Evolutionary conservation across 352 stramenopile species (phyloP), one percentile per base, ranked within the genome.

Genomic region (Globisporangium irregulare): DNA sequence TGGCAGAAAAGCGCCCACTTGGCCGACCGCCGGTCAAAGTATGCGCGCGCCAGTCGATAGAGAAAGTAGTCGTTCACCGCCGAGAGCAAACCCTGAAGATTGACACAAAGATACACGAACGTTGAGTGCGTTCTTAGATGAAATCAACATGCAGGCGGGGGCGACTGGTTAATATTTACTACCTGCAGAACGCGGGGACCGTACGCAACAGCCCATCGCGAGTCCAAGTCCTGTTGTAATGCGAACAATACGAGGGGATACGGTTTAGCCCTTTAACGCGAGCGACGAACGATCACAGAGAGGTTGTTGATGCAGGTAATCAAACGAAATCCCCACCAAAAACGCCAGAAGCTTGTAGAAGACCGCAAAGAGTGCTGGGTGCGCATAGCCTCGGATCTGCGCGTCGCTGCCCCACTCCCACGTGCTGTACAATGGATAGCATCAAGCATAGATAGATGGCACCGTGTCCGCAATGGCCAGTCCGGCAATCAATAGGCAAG

Each of bases 361-460:
- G n/a, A 81, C 55, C 5, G 79, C 88, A 66, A 96, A 96, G 3
- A 96, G 51, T 29, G 70, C 71, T 3, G 89, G 89, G 62, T 97
- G 89, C 18, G 89, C 87, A 63, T 86, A 95, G 6, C 89, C 88
- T 24, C 89, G 80, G 29, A 97, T 68, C 34, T 81, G 74, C 12
- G 86, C 82, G 46, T 91, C 80, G 0, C 81, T 70, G 34, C 90
- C 77, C 89, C 89, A 97, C 68, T 97, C 89, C 89, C 89, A 97
- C 8, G 89, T 97, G 34, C 87, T 95, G 14, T 66, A 29, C 0
- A 15, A 67, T 12, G 62, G 51, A 43, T 43, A 14, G 3, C 9
- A 14, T 15, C 36, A 43, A 25, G 38, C 57, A 27, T 34, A 10
- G 3, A 38, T 59, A 73, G 34, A 12, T 41, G 51, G n/a, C 25